phyloP scores from a whole-genome alignment of 2,329 filamentous ascomycete species.

The Fusarium sp. region DNA sequence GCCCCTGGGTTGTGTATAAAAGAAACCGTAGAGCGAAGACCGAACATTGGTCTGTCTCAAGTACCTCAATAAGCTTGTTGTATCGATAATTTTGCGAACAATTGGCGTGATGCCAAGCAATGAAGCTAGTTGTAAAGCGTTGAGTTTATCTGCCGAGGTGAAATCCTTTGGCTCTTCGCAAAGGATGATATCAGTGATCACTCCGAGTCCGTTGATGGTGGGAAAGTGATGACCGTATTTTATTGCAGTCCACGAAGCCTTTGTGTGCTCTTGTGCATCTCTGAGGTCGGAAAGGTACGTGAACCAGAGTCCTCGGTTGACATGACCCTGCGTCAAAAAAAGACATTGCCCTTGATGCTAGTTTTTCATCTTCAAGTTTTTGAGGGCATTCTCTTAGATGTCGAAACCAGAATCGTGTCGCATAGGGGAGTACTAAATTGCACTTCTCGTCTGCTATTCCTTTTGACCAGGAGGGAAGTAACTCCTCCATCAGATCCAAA shows the following conservation, averaged over 20 bases:
- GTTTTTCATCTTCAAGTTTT: background rate
- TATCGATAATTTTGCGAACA: conserved; percentile 1
- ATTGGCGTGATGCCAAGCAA: background rate
- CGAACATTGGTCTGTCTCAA: background rate
- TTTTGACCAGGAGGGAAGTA: background rate
- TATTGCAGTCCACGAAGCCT: background rate
- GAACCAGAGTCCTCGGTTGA: conserved; percentile 7
- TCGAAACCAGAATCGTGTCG: conserved; percentile 4
- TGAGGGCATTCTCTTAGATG: conserved; percentile 8
- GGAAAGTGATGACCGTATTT: background rate
- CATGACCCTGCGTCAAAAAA: background rate
- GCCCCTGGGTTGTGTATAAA: background rate
- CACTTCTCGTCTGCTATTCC: accelerated
- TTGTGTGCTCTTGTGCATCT: background rate
- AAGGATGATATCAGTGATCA: background rate
- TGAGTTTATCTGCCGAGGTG: background rate
- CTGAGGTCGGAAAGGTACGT: background rate
- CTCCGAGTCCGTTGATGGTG: background rate
- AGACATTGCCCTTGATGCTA: background rate
- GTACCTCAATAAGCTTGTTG: background rate
- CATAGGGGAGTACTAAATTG: background rate
- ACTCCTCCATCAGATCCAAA: conserved; percentile 2
- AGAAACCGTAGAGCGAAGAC: background rate
- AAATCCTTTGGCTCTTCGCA: background rate
- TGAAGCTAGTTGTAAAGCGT: conserved; percentile 4